These are phyloP conservation scores for Mortierella claussenii DNA, from an alignment of 192 early-diverging fungal genomes.

Conservation along the genomic window DNA sequence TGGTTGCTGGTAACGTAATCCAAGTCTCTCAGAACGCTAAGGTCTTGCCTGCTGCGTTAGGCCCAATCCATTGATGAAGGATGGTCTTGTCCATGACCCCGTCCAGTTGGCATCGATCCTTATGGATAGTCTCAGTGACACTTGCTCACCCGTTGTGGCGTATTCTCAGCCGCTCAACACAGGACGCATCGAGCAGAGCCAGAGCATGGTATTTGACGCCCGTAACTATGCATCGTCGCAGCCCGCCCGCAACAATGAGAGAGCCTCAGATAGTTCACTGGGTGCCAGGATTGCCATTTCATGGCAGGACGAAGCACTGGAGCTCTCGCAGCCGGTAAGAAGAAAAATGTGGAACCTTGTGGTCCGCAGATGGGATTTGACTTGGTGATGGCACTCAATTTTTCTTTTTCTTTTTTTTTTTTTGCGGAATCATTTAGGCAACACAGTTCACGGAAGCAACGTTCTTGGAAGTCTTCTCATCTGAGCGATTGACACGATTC, in stretches of 20 bases:
- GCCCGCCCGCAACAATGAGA: constrained; percentile 40
- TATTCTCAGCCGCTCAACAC: constrained; percentile 47
- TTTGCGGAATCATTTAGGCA: too few relatives aligned
- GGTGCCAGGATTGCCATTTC: constrained; percentile 45
- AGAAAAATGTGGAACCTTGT: background rate
- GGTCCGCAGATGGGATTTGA: background rate
- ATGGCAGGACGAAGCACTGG: constrained; percentile 45
- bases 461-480: constrained; percentile 53
- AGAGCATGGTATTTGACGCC: constrained; percentile 20
- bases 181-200: constrained; percentile 36
- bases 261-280: constrained; percentile 46
- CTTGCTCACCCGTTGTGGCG: constrained; percentile 38
- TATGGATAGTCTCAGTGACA: constrained; percentile 56
- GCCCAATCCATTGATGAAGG: constrained; percentile 61
- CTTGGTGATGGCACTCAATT: too few relatives aligned
- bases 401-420: too few relatives aligned
- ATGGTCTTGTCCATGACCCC: constrained; percentile 68
- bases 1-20: too few relatives aligned
- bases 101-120: constrained; percentile 62
- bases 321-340: constrained; percentile 40
- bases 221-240: constrained; percentile 46
- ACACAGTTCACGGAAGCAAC: constrained; percentile 48
- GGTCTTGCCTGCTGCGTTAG: constrained; percentile 22
- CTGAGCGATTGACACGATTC: constrained; percentile 55
- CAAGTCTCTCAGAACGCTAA: too few relatives aligned